Base-by-base conservation (phyloP, 2,329 filamentous ascomycete species). In the Sphaerostilbella broomeana region DNA sequence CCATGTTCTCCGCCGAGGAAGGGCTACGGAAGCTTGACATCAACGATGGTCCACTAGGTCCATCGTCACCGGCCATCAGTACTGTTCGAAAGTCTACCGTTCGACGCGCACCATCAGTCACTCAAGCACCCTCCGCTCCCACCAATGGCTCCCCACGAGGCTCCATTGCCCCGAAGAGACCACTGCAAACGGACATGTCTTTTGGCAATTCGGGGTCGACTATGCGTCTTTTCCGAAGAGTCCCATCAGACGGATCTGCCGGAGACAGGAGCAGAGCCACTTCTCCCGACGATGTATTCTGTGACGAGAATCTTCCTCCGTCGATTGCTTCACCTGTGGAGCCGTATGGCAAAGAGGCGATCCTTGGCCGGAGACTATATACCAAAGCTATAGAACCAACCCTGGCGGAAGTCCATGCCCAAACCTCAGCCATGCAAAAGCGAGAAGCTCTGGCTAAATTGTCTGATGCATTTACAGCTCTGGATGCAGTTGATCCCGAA, bases 171-270 rank as follows among this genome's bases (percentile, higher is more conserved):
- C 61, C 77, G 1, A 88, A 86, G 61, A 81, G 86, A 48, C 89
- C 90, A 0, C 72, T 95, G 2, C 87, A 88, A 40, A 75, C 92
- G 2, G 87, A 97, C 54, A 81, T 94, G 70, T 94, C 84, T 5
- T 97, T 94, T 63, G 92, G 90, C 36, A 97, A 97, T 61, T 84
- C 82, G 6, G 86, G 86, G 2, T 95, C 90, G 1, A 95, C 89
- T 12, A 86, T 94, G 49, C 82, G 89, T 39, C 81, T 94, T 37
- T 97, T 95, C 68, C 85, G 86, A 47, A 79, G 90, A 17, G 87
- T 94, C 1, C 73, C 75, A 1, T 92, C 89, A 0, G 84, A 86
- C 52, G 69, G 72, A 51, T 78, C 70, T 16, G 67, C 61, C 5
- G 63, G 64, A 2, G 62, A 65, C 5, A 64, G 67, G 20, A 58